Conservation (phyloP, 129 eudicot species). For the Tagetes erecta region DNA sequence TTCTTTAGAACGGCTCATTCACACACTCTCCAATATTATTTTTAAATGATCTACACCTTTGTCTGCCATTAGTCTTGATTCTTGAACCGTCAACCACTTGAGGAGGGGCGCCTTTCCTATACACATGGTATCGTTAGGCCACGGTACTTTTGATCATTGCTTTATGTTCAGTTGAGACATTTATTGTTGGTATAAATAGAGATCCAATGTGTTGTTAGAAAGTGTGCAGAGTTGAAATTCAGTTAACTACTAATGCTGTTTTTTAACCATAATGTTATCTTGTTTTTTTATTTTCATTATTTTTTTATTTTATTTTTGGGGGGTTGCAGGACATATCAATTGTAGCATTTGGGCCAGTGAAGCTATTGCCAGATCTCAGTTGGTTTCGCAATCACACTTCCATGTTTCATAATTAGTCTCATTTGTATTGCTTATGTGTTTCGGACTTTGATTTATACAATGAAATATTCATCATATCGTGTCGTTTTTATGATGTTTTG, state of each 20-base stretch:
- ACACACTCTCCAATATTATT: too few species aligned
- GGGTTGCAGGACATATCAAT: slow-evolving; percentile 73
- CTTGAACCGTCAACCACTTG: too few species aligned
- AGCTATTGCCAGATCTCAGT: slow-evolving; percentile 82
- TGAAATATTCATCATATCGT: background rate
- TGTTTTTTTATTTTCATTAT: background rate
- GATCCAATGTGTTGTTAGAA: background rate
- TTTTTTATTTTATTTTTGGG: background rate
- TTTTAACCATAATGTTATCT: background rate
- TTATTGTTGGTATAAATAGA: background rate
- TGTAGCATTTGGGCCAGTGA: slow-evolving; percentile 83
- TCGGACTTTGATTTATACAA: background rate
- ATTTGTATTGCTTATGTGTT: background rate
- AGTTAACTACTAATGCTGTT: background rate
- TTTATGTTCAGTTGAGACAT: background rate
- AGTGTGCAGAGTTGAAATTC: background rate
- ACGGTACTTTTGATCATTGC: too few species aligned
- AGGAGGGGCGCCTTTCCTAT: too few species aligned
- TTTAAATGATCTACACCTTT: too few species aligned
- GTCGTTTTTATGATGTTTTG: background rate
- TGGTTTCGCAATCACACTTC: slow-evolving; percentile 94
- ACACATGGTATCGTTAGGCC: too few species aligned
- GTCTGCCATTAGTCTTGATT: too few species aligned
- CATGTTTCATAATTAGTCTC: slow-evolving; percentile 69
- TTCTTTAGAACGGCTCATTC: background rate